Evolutionary conservation across 371 early-diverging fungal species (phyloP), one percentile per base, ranked within the genome.

Genomic region (Batrachochytrium dendrobatidis): DNA sequence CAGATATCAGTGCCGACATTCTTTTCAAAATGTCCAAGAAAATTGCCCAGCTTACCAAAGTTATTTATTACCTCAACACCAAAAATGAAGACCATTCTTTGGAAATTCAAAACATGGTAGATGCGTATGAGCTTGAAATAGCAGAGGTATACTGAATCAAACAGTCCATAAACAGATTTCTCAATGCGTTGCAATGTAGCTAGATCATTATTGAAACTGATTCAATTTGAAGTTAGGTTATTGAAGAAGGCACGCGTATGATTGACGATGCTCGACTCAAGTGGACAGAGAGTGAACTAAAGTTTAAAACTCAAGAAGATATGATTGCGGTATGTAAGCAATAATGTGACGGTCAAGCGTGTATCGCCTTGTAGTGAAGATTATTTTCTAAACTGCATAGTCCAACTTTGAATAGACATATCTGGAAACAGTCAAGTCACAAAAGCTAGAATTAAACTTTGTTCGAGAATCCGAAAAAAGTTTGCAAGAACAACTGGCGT

Each of bases 31-130:
- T 81, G 70, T 74, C 68, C 29, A 81, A 81, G 58, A 81, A 81
- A 65, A 75, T 81, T 46, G 80, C 81, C 20, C 81, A 81, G 56
- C 64, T 81, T 22, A 81, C 81, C 0, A 77, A 77, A 55, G 81
- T 81, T 51, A 73, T 81, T 33, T 81, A 80, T 69, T 75, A 67
- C 46, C 72, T 81, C 55, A 80, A 81, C 60, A 73, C 74, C 20
- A 77, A 79, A 51, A 70, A 78, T 56, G 81, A 81, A 59, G 77
- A 79, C 55, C 73, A 75, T 59, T 51, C 58, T 4, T 63, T 67
- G 15, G 74, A 80, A 48, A 61, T 81, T 0, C 68, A 74, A 34
- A 68, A 64, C 43, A 32, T 74, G n/a, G 64, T 61, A 6, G 69
- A 71, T 25, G 69, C 69, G 26, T 76, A 76, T 54, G 75, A 79